Base-by-base conservation (phyloP, 345 rosid genomes). In the Hibiscus trionum region DNA sequence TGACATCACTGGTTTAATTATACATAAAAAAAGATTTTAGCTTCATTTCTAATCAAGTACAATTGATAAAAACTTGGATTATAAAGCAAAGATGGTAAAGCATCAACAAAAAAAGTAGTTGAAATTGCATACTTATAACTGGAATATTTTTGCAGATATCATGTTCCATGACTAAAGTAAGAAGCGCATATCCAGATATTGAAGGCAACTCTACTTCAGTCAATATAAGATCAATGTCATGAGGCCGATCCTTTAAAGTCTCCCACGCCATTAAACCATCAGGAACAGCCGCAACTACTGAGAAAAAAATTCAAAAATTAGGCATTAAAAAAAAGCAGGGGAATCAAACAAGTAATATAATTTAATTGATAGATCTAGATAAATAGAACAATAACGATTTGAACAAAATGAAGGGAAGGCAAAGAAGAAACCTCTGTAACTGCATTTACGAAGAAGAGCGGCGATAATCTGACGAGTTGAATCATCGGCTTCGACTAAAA, bases 231-330 rank as follows among this genome's bases (percentile, higher is more conserved):
- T 90, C 96, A 57, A 90, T 78, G 74, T 67, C 78, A 69, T 82
- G 77, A 0, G 86, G 84, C 52, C 71, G 69, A 66, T 74, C 77
- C 77, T 88, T 90, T 39, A 90, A 72, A 39, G 73, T 77, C 80
- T 90, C 96, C 96, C 91, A 90, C 5, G 96, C 96, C 80, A 53
- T 83, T 84, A 88, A 82, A 26, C 96, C 96, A 87, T 90, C 93
- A 15, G 87, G 77, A 74, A 86, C 96, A 31, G 91, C 96, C 58
- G 73, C 61, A 75, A 90, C 96, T 90, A 85, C 77, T 60, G 17
- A 49, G 16, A 49, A 0, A 24, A 42, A 15, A 37, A 37, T 4
- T 35, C 37, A 35, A 39, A 7, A 39, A 39, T 6, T 1, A 39
- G 44, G 44, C 44, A 8, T 39, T 39, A 39, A 39, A 39, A 39